Base-by-base conservation (phyloP, 1,284 basidiomycete species). In the Trichosporon ovoides region DNA sequence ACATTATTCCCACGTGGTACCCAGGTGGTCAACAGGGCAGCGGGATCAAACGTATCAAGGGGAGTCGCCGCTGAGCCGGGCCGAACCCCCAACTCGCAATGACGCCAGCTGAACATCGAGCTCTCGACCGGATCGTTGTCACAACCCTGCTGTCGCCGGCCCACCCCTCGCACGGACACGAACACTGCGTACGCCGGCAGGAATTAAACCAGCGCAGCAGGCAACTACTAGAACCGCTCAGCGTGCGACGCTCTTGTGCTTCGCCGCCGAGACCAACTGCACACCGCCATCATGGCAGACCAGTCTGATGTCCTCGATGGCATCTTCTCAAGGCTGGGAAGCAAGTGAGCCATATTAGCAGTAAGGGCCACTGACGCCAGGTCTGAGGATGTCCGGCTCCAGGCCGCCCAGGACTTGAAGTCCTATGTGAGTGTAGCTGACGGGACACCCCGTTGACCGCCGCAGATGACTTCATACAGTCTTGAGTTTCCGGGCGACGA, bases 401-500 rank as follows among this genome's bases (percentile, higher is more conserved):
- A 49, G 40, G 64, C 64, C 3, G 53, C 61, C 16, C 49, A 66
- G 38, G 73, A 76, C 35, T 68, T 76, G 7, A 64, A 66, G 20
- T 52, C 62, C 48, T 68, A 72, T 56, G 72, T 73, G 51, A 57
- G 67, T 49, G 3, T 1, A 31, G 28, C 28, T 5, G 28, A 31
- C 5, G 3, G 28, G 7, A 33, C 10, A 19, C 51, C 34, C 18
- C 3, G 19, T 19, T 35, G 7, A 38, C 31, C 5, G 38, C 7
- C 4, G 12, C 62, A 72, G 68, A 68, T 74, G 56, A 67, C 59
- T 12, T 65, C 71, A 5, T 76, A 72, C 56, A 69, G 66, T 10
- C 69, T 73, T 49, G 75, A 76, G 46, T 70, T 73, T 52, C 70
- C 75, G 4, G 71, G 70, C 28, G 75, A 77, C 46, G 77, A 77